Conservation (phyloP, 1,284 basidiomycete species). For the Puccinia brachypodii region DNA sequence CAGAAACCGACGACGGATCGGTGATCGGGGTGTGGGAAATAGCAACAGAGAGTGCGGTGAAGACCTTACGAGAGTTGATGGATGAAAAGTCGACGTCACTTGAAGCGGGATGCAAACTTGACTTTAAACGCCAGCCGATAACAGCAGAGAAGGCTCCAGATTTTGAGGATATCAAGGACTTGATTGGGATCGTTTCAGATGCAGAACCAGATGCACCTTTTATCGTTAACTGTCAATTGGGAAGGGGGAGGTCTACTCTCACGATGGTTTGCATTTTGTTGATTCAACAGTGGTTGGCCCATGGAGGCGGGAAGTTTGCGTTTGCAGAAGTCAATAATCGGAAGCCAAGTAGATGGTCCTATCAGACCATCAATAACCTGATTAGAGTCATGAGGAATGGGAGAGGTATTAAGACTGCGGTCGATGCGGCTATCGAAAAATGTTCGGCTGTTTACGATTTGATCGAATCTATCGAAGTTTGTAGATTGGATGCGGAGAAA, state of each 20-base stretch:
- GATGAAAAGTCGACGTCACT: slow-evolving; percentile 61
- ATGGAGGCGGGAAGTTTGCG: slow-evolving; percentile 50
- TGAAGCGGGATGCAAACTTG: slow-evolving; percentile 50
- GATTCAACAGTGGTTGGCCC: slow-evolving; percentile 77
- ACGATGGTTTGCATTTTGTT: slow-evolving; percentile 83
- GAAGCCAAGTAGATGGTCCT: slow-evolving; percentile 50
- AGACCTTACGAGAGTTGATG: slow-evolving; percentile 89
- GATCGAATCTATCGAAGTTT: slow-evolving; percentile 54
- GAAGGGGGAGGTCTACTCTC: slow-evolving; percentile 86
- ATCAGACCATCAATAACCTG: slow-evolving; percentile 70
- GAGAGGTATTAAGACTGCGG: slow-evolving; percentile 71
- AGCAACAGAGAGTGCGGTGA: slow-evolving; percentile 68
- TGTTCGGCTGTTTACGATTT: slow-evolving; percentile 54
- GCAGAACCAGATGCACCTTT: slow-evolving; percentile 75
- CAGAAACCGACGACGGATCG: slow-evolving; percentile 81
- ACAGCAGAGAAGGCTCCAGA: slow-evolving; percentile 57
- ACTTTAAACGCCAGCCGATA: slow-evolving; percentile 57
- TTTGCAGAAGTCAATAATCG: slow-evolving; percentile 43
- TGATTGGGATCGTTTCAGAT: slow-evolving; percentile 80
- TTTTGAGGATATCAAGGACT: slow-evolving; percentile 57
- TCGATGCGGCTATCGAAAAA: slow-evolving; percentile 55
- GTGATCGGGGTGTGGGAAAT: slow-evolving; percentile 97
- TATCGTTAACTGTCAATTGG: slow-evolving; percentile 94
- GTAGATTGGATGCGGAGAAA: slow-evolving; percentile 17
- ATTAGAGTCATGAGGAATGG: slow-evolving; percentile 91